Conservation (phyloP, 805 yeast species). For the Candida xyloterini region DNA sequence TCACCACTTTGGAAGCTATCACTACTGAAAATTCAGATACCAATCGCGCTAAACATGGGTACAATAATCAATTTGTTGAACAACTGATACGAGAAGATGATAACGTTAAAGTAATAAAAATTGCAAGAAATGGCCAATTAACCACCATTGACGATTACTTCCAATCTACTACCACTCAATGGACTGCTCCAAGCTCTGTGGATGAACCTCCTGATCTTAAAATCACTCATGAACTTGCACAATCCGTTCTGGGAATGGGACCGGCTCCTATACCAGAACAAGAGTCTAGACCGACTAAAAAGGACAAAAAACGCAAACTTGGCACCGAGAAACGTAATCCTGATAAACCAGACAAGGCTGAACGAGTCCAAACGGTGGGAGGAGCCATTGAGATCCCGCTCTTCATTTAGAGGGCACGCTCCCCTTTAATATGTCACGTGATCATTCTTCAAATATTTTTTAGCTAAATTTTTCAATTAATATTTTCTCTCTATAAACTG, state of each 20-base stretch:
- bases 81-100: conserved; percentile 34
- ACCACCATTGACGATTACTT: conserved; percentile 32
- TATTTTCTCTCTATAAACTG: conserved; percentile 26
- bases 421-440: conserved; percentile 17
- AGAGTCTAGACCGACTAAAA: conserved; percentile 1
- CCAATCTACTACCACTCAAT: conserved; percentile 1
- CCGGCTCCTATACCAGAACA: conserved; percentile 6
- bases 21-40: conserved; percentile 20
- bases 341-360: conserved; percentile 17
- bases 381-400: conserved; percentile 46
- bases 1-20: conserved; percentile 29
- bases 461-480: conserved; percentile 9
- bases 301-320: conserved; percentile 7
- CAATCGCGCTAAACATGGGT: conserved; percentile 20
- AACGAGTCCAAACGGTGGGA: conserved; percentile 36
- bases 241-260: conserved; percentile 25
- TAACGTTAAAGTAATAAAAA: conserved; percentile 27
- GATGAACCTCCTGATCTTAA: conserved; percentile 11
- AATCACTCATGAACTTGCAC: conserved; percentile 28
- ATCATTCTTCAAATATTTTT: conserved; percentile 8
- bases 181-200: conserved; percentile 1
- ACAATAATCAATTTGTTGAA: conserved; percentile 28
- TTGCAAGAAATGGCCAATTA: conserved; percentile 28
- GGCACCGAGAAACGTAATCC: conserved; percentile 5
- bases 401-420: conserved; percentile 31